Percentiles rank a stretch among this genome's conserved stretches.
Conservation (phyloP, 768 basidiomycete genomes). For the Suillus occidentalis region DNA sequence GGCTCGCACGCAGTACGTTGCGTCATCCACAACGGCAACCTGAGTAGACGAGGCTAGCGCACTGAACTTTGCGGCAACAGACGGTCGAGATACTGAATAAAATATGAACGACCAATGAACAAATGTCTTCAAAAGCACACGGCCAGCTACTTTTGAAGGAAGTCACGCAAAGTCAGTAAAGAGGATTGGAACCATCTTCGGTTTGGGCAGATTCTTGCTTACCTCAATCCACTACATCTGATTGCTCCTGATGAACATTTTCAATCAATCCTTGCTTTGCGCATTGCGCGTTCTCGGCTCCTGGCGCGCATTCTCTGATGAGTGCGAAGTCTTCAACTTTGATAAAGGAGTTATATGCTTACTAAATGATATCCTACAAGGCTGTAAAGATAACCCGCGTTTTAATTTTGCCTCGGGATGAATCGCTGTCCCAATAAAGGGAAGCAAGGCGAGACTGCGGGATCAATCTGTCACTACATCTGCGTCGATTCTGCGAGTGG, state of each 20-base stretch:
- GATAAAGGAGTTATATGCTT: not conserved
- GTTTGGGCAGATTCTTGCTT: not conserved
- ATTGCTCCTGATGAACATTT: conserved; percentile 45
- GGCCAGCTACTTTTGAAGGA: not conserved
- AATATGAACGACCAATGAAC: not conserved
- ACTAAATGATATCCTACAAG: not conserved
- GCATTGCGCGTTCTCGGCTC: conserved; percentile 54
- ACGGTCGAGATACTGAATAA: not conserved
- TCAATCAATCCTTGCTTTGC: conserved; percentile 62
- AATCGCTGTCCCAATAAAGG: not conserved
- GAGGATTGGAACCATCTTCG: not conserved
- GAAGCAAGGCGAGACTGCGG: not conserved
- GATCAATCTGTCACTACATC: not conserved
- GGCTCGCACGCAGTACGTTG: not conserved
- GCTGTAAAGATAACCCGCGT: not conserved
- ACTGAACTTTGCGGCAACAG: not conserved
- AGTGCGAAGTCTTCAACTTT: conserved; percentile 43
- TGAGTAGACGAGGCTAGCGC: not conserved
- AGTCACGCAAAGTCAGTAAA: not conserved
- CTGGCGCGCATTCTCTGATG: conserved; percentile 52
- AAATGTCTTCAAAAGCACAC: not conserved
- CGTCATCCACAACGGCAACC: too few relatives aligned
- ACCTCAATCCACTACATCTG: conserved; percentile 40
- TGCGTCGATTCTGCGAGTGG: conserved; percentile 1
- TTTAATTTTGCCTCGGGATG: not conserved